Conservation (phyloP, 2,329 filamentous ascomycete species). For the Aureobasidium sp. region DNA sequence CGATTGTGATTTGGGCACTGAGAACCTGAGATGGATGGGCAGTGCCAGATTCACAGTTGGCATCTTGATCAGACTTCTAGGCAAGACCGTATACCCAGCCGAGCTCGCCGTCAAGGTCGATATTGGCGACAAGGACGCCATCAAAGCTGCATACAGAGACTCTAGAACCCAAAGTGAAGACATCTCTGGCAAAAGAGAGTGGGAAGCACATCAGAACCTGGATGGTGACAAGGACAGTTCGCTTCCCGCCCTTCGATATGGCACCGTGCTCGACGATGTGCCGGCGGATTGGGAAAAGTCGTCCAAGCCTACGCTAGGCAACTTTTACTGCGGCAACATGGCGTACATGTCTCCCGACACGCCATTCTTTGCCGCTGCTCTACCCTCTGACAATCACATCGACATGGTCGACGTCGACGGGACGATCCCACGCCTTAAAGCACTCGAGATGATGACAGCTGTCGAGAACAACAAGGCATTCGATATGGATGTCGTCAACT, state of each 20-base stretch:
- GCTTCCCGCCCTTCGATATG: constrained; percentile 67
- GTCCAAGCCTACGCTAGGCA: constrained; percentile 70
- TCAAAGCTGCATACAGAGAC: constrained; percentile 61
- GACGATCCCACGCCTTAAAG: constrained; percentile 56
- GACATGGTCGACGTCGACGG: constrained; percentile 78
- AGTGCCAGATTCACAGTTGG: constrained; percentile 75
- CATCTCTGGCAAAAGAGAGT: constrained; percentile 16
- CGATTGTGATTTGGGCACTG: constrained; percentile 81
- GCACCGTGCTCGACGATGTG: constrained; percentile 67
- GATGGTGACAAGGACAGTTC: constrained; percentile 19
- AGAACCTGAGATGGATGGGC: constrained; percentile 91
- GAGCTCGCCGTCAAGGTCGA: constrained; percentile 81
- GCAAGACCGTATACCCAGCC: constrained; percentile 74
- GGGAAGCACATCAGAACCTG: constrained; percentile 19
- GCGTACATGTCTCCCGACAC: constrained; percentile 79
- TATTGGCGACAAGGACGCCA: constrained; percentile 62
- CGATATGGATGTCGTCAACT: constrained; percentile 65
- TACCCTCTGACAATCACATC: constrained; percentile 75
- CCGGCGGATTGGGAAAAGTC: constrained; percentile 68
- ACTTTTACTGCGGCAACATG: constrained; percentile 94
- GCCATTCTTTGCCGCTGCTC: constrained; percentile 78
- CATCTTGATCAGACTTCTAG: constrained; percentile 65
- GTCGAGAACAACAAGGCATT: constrained; percentile 70
- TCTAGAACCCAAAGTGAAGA: constrained; percentile 21
- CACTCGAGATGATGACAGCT: constrained; percentile 60